Evolutionary conservation across 2,329 filamentous ascomycete species (phyloP), one percentile per base, ranked within the genome.

Genomic region (Cephalotrichum gorgonifer): DNA sequence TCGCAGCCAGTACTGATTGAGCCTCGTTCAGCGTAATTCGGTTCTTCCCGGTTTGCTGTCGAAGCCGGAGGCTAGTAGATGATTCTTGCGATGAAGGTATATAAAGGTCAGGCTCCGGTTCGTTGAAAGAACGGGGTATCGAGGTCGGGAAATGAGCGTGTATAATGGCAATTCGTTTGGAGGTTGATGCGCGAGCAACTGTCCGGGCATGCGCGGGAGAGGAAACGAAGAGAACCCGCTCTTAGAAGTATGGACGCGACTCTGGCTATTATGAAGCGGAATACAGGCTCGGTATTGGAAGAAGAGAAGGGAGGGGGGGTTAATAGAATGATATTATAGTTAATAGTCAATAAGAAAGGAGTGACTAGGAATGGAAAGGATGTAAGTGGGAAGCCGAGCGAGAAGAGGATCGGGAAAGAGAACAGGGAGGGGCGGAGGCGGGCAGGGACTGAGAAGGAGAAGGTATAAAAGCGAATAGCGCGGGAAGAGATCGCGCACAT

Each of bases 151-250:
- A 52, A 52, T 38, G 47, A 50, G 39, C 44, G 50, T 45, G 47
- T 52, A 47, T 52, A 50, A 45, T 49, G 31, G 39, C 48, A 50
- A 65, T 69, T 69, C 66, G 67, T 69, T 70, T 63, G 59, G 47
- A 56, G 54, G 57, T 59, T 58, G 53, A 58, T 62, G 56, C 57
- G 58, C 58, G 61, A 60, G 58, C 57, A 63, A 62, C 63, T 64
- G 65, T 59, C 30, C 41, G 48, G 48, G 41, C 31, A 48, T 50
- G 46, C 48, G 53, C 58, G 64, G 67, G 64, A 60, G 61, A 62
- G 58, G 58, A 59, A 64, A 64, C 50, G 53, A 65, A 73, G 71
- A 76, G 73, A 75, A 68, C 74, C 74, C 74, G 74, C 73, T 77
- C 73, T 67, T 70, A 38, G 30, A 46, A 28, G 41, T 70, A 71